These are phyloP conservation scores for Bathelium albidoporum DNA, from an alignment of 495 filamentous ascomycete genomes.

Conservation along the genomic window DNA sequence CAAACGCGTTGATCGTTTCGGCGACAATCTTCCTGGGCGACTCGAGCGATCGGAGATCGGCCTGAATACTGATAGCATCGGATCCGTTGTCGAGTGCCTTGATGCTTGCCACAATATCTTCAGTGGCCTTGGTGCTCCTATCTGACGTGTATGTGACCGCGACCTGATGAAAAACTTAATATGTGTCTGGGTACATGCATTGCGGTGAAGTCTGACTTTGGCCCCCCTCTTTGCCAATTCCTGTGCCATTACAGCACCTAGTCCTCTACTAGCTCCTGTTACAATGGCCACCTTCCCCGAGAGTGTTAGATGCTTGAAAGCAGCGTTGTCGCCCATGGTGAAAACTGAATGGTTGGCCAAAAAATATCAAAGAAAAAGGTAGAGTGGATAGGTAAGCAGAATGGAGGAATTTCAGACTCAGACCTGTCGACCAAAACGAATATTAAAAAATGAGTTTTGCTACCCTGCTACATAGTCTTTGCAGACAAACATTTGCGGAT, in stretches of 20 bases:
- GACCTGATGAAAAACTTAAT: constrained; percentile 27
- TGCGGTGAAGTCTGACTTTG: constrained; percentile 10
- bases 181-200: neutral
- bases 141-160: constrained; percentile 35
- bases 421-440: no score
- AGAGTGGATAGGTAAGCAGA: neutral
- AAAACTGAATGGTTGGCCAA: neutral
- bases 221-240: constrained; percentile 17
- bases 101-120: constrained; percentile 30
- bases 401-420: no score
- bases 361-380: neutral
- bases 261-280: constrained; percentile 15
- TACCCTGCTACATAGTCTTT: no score
- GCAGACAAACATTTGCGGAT: neutral
- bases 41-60: constrained; percentile 27
- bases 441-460: no score
- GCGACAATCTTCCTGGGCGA: constrained; percentile 25
- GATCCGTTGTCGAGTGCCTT: constrained; percentile 24
- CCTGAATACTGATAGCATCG: constrained; percentile 29
- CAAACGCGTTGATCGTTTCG: constrained; percentile 24
- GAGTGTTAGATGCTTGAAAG: neutral
- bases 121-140: constrained; percentile 25
- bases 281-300: constrained; percentile 14
- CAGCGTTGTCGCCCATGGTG: neutral
- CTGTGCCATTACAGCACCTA: constrained; percentile 16